Evolutionary conservation across 202 grass and related monocot species (phyloP).

Genomic region (Schoenoplectus tabernaemontani): DNA sequence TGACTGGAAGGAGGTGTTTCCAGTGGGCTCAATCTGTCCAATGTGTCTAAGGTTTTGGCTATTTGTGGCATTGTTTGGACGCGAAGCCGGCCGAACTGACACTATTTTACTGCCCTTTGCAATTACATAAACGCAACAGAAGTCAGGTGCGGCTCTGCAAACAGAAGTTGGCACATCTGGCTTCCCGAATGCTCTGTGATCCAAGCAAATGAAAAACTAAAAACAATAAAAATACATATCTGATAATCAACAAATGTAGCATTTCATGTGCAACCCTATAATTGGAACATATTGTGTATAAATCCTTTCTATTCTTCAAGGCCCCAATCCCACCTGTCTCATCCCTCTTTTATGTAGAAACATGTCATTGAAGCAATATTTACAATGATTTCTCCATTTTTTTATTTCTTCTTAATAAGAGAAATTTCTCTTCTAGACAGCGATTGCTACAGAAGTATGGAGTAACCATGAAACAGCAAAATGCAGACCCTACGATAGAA

Average conservation of each 20-base stretch:
- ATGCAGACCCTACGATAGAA: not conserved
- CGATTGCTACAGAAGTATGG: not conserved
- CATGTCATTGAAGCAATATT: not conserved
- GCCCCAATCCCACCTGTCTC: not conserved
- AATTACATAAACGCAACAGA: slow-evolving; percentile 78
- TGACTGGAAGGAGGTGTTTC: slow-evolving; percentile 25
- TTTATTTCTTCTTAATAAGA: not conserved
- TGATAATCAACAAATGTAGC: not conserved
- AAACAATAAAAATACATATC: not conserved
- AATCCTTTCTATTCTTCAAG: not conserved
- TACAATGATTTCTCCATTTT: not conserved
- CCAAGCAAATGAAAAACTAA: slow-evolving; percentile 16
- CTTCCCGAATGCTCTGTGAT: slow-evolving; percentile 57
- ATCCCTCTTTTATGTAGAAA: not conserved
- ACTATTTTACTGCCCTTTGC: slow-evolving; percentile 70
- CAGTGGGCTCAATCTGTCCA: not conserved
- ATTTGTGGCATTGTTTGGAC: slow-evolving; percentile 27
- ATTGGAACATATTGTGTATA: not conserved
- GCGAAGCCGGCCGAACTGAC: slow-evolving; percentile 54
- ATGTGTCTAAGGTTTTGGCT: slow-evolving; percentile 3
- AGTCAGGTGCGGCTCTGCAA: slow-evolving; percentile 51
- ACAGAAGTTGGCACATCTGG: slow-evolving; percentile 54
- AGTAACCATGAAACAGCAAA: not conserved
- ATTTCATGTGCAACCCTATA: not conserved
- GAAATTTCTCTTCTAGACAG: not conserved